Evolutionary conservation across 225 moss, liverwort and hornwort genomes (phyloP), one percentile per base, ranked within the genome.

Genomic region (Asterella californica): DNA sequence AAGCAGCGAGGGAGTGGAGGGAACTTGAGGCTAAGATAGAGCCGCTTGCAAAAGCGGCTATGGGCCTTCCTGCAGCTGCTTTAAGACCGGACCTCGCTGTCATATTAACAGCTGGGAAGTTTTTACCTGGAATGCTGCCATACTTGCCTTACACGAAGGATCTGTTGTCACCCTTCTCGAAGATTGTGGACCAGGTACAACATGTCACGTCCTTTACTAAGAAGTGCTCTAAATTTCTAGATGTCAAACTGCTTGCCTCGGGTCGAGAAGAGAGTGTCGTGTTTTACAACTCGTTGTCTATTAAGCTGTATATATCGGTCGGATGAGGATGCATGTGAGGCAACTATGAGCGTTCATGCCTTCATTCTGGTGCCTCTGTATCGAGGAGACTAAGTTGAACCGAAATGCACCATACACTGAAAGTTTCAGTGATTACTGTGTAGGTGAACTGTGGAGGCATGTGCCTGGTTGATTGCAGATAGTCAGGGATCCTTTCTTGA

Each of bases 41-140:
- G 81, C 94, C 94, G 46, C 80, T 92, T 45, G 90, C 88, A 14
- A 78, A 90, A 78, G 94, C 94, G 25, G 92, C 94, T 6, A 86
- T 90, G 90, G 86, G 89, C 32, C 90, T 94, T 77, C 94, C 94
- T 81, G 94, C 94, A 72, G 90, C 90, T 64, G 94, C 94, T 33
- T 78, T 94, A 59, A 83, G 94, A 83, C 32, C 92, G 21, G 94
- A 92, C 79, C 92, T 85, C 10, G 90, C 88, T 79, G 90, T 94
- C 17, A 30, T 94, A 37, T 82, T 94, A 34, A 94, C 94, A 18
- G 94, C 92, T 75, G 94, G 87, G 24, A 85, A 88, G 80, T 94
- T 94, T 76, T 86, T 94, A 42, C 94, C 90, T 50, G 87, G 87
- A 70, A 86, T 94, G 32, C 76, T 85, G 63, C 94, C 94, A 30